Base-by-base conservation (phyloP, 192 early-diverging fungal species). In the Coemansia sp. region DNA sequence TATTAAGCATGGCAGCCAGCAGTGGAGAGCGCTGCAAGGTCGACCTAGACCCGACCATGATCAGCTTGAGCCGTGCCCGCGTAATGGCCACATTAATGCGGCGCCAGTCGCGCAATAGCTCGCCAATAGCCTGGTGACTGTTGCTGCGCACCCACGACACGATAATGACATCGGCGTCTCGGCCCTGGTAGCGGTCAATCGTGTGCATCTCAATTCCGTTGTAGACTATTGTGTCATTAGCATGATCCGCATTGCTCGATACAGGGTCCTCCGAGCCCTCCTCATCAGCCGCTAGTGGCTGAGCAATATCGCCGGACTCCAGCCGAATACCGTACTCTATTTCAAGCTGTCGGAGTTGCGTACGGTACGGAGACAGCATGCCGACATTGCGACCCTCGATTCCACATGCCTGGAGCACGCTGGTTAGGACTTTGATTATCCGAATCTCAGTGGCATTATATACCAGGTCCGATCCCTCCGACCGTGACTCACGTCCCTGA, bases 61-160 rank as follows among this genome's bases (percentile, higher is more conserved):
- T 85, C 34, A 99, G 73, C 75, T 99, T 99, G 43, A 71, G 61
- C 59, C 91, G 92, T 0, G 95, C 95, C 12, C 97, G 83, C 10
- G 95, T 98, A 37, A 99, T 86, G 0, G 95, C 95, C 20, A 99
- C 97, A 68, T 99, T 99, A 67, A 98, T 83, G 13, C 97, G 86
- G 24, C 90, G 84, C 94, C 95, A 97, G 72, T 98, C 97, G 50
- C 85, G 84, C 49, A 98, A 67, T 22, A 98, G 76, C 35, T 95
- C 91, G 24, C 97, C 95, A 15, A 92, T 91, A 13, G 86, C 86
- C 41, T 81, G 76, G 3, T 82, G 70, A 2, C 61, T 22, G 73
- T 99, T 99, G 59, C 90, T 91, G 49, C 95, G 84, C 22, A 97
- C 95, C 50, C 94, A 84, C 8, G 94, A 95, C 3, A 99, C 85